Conservation (phyloP, 2,329 filamentous ascomycete species). For the Cercospora sp. region DNA sequence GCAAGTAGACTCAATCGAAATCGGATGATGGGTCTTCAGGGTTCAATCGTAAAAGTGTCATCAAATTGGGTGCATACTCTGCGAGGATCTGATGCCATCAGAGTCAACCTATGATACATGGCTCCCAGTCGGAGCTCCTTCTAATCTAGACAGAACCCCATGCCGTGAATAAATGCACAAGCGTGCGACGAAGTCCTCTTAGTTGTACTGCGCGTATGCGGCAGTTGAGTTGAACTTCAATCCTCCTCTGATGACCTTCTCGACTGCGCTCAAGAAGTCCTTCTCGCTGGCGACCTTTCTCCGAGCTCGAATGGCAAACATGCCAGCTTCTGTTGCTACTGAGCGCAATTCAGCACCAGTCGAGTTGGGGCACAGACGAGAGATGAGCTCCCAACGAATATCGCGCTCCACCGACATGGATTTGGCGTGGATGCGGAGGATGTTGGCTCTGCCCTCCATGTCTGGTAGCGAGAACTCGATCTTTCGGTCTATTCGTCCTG, state of each 20-base stretch:
- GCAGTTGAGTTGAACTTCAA: slow-evolving; percentile 99
- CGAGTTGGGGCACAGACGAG: slow-evolving; percentile 91
- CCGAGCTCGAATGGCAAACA: slow-evolving; percentile 93
- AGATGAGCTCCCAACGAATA: slow-evolving; percentile 98
- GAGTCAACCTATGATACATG: slow-evolving; percentile 15
- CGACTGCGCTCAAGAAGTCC: slow-evolving; percentile 95
- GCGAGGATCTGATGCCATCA: neutral
- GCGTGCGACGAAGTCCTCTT: slow-evolving; percentile 41
- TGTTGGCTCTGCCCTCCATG: slow-evolving; percentile 95
- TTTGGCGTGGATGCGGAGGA: slow-evolving; percentile 97
- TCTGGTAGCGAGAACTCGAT: slow-evolving; percentile 98
- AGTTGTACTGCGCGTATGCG: slow-evolving; percentile 99
- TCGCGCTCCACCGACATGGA: slow-evolving; percentile 99
- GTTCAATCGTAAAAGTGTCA: neutral
- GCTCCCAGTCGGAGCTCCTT: slow-evolving; percentile 19
- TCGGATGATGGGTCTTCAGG: neutral
- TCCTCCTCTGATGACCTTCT: slow-evolving; percentile 99
- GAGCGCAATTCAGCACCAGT: slow-evolving; percentile 94
- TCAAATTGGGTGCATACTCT: slow-evolving; percentile 1
- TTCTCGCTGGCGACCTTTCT: slow-evolving; percentile 99
- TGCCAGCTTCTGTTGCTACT: slow-evolving; percentile 96
- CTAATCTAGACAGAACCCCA: slow-evolving; percentile 21
- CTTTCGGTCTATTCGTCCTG: slow-evolving; percentile 96
- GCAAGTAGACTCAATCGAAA: neutral
- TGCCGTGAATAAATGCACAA: slow-evolving; percentile 18